Percentiles rank a stretch among this genome's conserved stretches.
Evolutionary conservation across 495 filamentous ascomycete genomes (phyloP).

Genomic region (Podospora anserina): DNA sequence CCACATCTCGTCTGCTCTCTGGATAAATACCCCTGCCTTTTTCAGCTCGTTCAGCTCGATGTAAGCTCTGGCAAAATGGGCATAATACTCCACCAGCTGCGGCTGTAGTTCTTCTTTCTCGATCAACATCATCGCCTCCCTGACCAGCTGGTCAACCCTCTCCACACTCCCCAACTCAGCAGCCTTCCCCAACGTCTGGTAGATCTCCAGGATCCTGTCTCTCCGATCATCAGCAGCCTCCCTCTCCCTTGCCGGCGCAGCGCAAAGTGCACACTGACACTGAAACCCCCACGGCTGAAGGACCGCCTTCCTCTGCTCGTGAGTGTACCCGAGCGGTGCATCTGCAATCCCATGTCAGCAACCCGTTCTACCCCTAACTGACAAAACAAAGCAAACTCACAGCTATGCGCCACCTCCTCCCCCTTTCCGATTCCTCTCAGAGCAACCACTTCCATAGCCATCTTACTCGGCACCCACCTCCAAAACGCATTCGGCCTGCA

Average conservation of each 20-base stretch:
- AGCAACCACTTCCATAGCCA: slow-evolving; percentile 35
- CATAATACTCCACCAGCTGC: slow-evolving; percentile 35
- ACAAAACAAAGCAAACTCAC: slow-evolving; percentile 19
- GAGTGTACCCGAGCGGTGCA: slow-evolving; percentile 32
- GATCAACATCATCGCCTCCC: slow-evolving; percentile 30
- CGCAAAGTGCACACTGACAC: slow-evolving; percentile 35
- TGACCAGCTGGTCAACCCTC: slow-evolving; percentile 23
- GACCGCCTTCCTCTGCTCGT: slow-evolving; percentile 26
- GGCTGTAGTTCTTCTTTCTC: slow-evolving; percentile 30
- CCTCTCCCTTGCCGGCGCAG: slow-evolving; percentile 18
- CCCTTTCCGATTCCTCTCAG: slow-evolving; percentile 32
- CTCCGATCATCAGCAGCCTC: slow-evolving; percentile 28
- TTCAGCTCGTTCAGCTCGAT: slow-evolving; percentile 25
- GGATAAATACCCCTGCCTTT: slow-evolving; percentile 28
- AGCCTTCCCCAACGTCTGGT: slow-evolving; percentile 19
- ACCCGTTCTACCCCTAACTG: background rate
- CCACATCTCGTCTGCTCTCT: slow-evolving; percentile 32
- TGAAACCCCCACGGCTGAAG: slow-evolving; percentile 34
- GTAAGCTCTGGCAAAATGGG: slow-evolving; percentile 32
- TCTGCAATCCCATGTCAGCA: slow-evolving; percentile 21
- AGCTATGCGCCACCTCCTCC: slow-evolving; percentile 39
- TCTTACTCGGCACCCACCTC: slow-evolving; percentile 28
- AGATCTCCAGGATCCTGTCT: slow-evolving; percentile 29
- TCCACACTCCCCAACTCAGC: background rate
- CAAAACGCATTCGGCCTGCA: slow-evolving; percentile 35